phyloP scores from a whole-genome alignment of 164 flowering plant species.

The Annona cherimola region DNA sequence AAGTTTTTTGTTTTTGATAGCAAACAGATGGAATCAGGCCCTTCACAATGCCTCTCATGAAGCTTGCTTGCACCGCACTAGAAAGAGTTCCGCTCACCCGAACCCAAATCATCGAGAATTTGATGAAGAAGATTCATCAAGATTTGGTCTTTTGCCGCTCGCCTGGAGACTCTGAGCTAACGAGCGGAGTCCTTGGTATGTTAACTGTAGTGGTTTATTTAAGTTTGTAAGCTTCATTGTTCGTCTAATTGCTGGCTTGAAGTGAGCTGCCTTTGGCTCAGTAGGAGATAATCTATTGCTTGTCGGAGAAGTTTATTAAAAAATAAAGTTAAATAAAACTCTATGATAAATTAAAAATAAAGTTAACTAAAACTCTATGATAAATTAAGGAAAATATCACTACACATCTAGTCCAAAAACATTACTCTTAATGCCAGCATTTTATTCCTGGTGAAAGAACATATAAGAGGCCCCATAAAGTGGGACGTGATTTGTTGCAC shows the following conservation, averaged over 20 bases:
- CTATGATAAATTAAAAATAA: too few relatives aligned
- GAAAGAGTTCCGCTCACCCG: conserved; percentile 94
- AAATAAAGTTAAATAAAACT: too few relatives aligned
- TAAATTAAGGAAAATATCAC: too few relatives aligned
- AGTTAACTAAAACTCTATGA: too few relatives aligned
- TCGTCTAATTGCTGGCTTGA: background rate
- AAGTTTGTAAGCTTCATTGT: background rate
- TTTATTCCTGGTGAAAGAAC: too few relatives aligned
- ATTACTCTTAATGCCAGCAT: too few relatives aligned
- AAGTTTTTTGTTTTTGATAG: conserved; percentile 44
- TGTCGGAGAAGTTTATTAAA: too few relatives aligned
- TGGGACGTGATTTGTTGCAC: too few relatives aligned
- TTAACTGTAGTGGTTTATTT: background rate
- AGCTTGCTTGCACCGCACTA: conserved; percentile 89
- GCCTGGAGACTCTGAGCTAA: conserved; percentile 59
- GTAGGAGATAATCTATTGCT: background rate
- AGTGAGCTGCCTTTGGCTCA: background rate
- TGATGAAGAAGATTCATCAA: conserved; percentile 70
- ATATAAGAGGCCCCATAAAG: too few relatives aligned
- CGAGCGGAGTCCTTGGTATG: conserved; percentile 60
- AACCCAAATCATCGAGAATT: conserved; percentile 53
- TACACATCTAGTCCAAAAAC: too few relatives aligned
- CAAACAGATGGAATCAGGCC: conserved; percentile 92
- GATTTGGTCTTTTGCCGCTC: conserved; percentile 90
- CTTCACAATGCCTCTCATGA: conserved; percentile 96